phyloP scores from a whole-genome alignment of 768 basidiomycete species.

The Exsudoporus frostii region DNA sequence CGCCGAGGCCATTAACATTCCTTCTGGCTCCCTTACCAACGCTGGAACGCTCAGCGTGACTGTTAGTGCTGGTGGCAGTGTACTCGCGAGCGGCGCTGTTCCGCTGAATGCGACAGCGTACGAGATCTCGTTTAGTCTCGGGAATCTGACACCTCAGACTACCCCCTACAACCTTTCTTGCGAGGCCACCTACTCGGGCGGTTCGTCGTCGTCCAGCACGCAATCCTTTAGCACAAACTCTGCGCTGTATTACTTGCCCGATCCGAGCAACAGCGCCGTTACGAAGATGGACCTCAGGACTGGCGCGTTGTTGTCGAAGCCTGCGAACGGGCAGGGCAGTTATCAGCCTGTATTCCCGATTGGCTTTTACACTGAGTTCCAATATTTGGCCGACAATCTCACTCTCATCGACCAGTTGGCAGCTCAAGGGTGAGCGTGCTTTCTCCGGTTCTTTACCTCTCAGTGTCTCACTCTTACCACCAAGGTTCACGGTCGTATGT shows the following conservation, averaged over 20 bases:
- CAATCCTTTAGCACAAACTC: conserved; percentile 45
- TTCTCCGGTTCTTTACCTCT: background rate
- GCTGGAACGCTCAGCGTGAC: conserved; percentile 38
- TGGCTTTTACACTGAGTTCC: conserved; percentile 46
- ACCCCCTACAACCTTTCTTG: conserved; percentile 31
- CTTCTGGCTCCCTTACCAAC: conserved; percentile 24
- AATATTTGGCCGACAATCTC: conserved; percentile 18
- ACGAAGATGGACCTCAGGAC: conserved; percentile 62
- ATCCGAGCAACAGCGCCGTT: conserved; percentile 44
- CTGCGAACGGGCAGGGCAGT: conserved; percentile 44
- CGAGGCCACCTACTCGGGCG: conserved; percentile 19
- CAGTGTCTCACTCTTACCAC: background rate
- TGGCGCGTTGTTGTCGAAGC: conserved; percentile 50
- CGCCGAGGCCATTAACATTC: conserved; percentile 41
- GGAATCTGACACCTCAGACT: conserved; percentile 39
- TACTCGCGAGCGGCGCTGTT: conserved; percentile 43
- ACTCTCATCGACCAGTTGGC: conserved; percentile 32
- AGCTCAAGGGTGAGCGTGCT: conserved; percentile 23
- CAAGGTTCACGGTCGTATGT: conserved; percentile 31
- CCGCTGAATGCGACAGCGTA: conserved; percentile 50
- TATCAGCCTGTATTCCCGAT: conserved; percentile 49
- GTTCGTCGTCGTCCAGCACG: conserved; percentile 30
- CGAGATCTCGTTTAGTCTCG: conserved; percentile 47
- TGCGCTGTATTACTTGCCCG: conserved; percentile 47
- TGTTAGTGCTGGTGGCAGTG: conserved; percentile 43